These are phyloP conservation scores for Penicillium egyptiacum DNA, from an alignment of 495 filamentous ascomycete species.

Conservation along the genomic window DNA sequence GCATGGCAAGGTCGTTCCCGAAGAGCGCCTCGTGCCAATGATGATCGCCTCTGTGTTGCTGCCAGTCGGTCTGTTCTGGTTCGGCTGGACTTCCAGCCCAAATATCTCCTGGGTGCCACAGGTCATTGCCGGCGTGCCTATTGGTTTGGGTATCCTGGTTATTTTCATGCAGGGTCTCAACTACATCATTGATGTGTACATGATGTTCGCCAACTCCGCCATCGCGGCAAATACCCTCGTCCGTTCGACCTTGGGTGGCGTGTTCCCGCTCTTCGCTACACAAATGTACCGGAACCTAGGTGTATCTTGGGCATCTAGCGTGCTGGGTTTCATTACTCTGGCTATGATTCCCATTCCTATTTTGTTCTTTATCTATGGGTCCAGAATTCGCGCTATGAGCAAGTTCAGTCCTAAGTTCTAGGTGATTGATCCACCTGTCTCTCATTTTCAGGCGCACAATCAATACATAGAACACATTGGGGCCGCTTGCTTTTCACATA, in stretches of 20 bases:
- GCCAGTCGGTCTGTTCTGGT: conserved; percentile 63
- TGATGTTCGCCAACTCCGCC: conserved; percentile 59
- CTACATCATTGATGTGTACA: conserved; percentile 65
- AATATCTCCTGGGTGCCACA: conserved; percentile 49
- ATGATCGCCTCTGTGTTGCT: conserved; percentile 56
- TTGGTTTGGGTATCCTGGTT: conserved; percentile 55
- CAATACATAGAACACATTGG: not conserved
- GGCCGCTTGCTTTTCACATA: not conserved
- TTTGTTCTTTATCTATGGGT: conserved; percentile 69
- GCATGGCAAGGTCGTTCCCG: conserved; percentile 54
- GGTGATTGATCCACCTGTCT: not conserved
- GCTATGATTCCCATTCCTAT: conserved; percentile 69
- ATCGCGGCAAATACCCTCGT: conserved; percentile 69
- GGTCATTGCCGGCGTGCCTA: conserved; percentile 49
- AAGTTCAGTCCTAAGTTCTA: conserved; percentile 48
- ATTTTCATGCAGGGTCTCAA: conserved; percentile 62
- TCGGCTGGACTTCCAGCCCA: conserved; percentile 58
- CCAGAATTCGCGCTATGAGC: conserved; percentile 57
- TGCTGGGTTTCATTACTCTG: conserved; percentile 63
- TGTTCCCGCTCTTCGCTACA: conserved; percentile 64
- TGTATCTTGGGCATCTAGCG: conserved; percentile 62
- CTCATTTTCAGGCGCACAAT: not conserved
- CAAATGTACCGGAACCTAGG: conserved; percentile 64
- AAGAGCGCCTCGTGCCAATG: conserved; percentile 59
- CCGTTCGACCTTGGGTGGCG: conserved; percentile 60